Evolutionary conservation across 306 rosid species (phyloP), one percentile per base, ranked within the genome.

Genomic region (Fagus sylvatica): DNA sequence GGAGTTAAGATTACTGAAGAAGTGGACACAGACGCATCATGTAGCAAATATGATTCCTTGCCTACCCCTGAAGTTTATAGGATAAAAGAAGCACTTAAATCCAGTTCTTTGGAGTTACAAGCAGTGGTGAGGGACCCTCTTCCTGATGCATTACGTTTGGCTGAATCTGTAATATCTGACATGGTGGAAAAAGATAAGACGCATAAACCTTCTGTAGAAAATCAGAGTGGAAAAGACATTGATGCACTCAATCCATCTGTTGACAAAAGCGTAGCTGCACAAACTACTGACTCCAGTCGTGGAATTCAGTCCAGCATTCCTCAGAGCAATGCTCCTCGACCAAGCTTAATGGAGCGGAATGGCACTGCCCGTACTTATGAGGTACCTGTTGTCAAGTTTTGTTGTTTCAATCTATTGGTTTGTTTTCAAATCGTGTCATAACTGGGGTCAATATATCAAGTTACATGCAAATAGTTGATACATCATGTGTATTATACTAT

Each of bases 91-190:
- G 89, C 97, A 70, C 90, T 95, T 40, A 86, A 49, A 80, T 84
- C 81, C 46, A 93, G 99, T 84, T 73, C 82, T 72, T 67, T 66
- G 72, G 96, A 90, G 82, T 64, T 93, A 72, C 79, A 68, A 68
- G 85, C 85, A 30, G 76, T 72, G 79, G 93, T 93, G 69, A 86
- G 73, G 5, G 98, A 95, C 78, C 97, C 98, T 71, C 97, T 95
- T 84, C 94, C 96, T 2, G 87, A 79, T 67, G 90, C 91, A 7
- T 76, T 95, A 70, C 87, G 22, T 7, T 36, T 34, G 19, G 81
- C 98, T 33, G 93, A 87, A 57, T 75, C 71, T 53, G 48, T 88
- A 71, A 74, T 84, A 75, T 75, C 88, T 2, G 62, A 87, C 12
- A 74, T 88, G 81, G 91, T 74, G 10, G n/a, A 37, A 5, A 88